Base-by-base conservation (phyloP, 495 filamentous ascomycete genomes). In the Neurospora pannonica region DNA sequence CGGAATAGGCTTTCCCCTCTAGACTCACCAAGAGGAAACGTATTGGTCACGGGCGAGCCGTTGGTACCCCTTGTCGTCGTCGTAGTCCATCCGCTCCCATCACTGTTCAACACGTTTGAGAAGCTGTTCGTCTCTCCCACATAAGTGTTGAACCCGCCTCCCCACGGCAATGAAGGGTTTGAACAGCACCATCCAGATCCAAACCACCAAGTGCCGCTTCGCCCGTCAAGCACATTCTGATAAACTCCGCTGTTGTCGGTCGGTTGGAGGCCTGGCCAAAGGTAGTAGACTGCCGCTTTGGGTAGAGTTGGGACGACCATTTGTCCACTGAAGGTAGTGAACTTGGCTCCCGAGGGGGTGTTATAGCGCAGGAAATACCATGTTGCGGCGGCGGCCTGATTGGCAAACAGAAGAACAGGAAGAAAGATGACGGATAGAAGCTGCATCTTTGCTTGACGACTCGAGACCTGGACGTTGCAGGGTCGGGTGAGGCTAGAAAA, bases 141-240 rank as follows among this genome's bases (percentile, higher is more conserved):
- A 38, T 78, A 76, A 0, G 82, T 80, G 74, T 83, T 82, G 74
- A 85, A 85, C 13, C 81, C 84, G 40, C 77, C 77, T 24, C 83
- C 83, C 82, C 83, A 84, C 4, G 81, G 78, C 40, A 85, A 74
- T 38, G 71, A 79, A 11, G 83, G 84, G 54, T 85, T 84, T 9
- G 76, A 78, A 71, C 82, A 84, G 62, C 84, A 85, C 84, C 83
- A 86, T 9, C 84, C 83, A 21, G 77, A 78, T 8, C 81, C 82
- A 69, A 86, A 83, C 82, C 83, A 84, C 84, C 84, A 85, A 6
- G 80, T 83, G 11, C 83, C 82, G 15, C 76, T 81, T 3, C 83
- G 76, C 8, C 84, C 82, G 71, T 84, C 84, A 8, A 85, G 78
- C 6, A 84, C 84, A 24, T 81, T 81, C 71, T 84, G 82, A 38